Evolutionary conservation across 495 filamentous ascomycete species (phyloP).

Genomic region (Daldinia loculata): DNA sequence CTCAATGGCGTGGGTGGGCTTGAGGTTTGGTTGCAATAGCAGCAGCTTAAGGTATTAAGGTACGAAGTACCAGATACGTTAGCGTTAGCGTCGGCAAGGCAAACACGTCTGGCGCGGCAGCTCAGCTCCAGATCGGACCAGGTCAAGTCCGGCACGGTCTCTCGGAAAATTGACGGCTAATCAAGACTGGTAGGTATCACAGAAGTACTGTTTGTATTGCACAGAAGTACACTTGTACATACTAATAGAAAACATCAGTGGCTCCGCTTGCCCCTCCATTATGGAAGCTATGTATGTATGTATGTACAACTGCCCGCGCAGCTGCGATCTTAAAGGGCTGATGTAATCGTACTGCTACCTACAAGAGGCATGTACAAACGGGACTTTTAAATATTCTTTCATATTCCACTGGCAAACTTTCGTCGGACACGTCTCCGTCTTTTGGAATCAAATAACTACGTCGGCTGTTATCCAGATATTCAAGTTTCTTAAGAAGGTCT

Average conservation of each 20-base stretch:
- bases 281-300: too few species aligned
- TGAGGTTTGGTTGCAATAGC: constrained; percentile 20
- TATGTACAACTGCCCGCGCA: too few species aligned
- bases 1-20: constrained; percentile 25
- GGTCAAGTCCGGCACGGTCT: constrained; percentile 4
- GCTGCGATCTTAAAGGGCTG: constrained; percentile 10
- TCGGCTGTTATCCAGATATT: not conserved
- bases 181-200: not conserved
- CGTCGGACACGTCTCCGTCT: not conserved
- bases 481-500: not conserved
- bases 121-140: constrained; percentile 30
- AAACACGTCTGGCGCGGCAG: constrained; percentile 53
- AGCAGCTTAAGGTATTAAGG: not conserved
- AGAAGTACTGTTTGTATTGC: too few species aligned
- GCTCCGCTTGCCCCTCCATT: constrained; percentile 30
- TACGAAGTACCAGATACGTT: not conserved
- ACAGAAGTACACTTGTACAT: not conserved
- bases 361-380: not conserved
- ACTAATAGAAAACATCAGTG: not conserved
- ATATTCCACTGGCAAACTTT: constrained; percentile 21
- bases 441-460: not conserved
- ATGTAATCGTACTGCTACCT: constrained; percentile 24
- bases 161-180: constrained; percentile 24
- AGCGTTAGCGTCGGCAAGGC: constrained; percentile 42
- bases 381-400: constrained; percentile 15